Percentiles rank a stretch among this genome's conserved stretches.
Evolutionary conservation across 768 basidiomycete species (phyloP).

Genomic region (Gautieria morchelliformis): DNA sequence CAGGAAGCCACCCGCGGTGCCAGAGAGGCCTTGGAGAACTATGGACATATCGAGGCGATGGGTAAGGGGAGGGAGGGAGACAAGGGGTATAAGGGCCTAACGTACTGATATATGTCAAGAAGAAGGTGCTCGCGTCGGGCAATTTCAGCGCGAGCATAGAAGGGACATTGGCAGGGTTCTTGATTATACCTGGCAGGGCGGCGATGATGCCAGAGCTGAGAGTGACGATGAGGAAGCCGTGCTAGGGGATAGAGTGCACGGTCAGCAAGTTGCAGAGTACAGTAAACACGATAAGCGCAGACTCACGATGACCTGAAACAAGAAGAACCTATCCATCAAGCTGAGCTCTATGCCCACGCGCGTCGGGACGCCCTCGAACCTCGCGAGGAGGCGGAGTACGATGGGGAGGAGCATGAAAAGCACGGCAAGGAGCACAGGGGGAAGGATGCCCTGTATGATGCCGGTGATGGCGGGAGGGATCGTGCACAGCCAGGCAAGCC

Average conservation of each 20-base stretch:
- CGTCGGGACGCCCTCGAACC: slow-evolving; percentile 87
- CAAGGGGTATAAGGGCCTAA: background rate
- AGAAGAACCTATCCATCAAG: slow-evolving; percentile 86
- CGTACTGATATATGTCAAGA: slow-evolving; percentile 54
- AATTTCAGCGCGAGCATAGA: slow-evolving; percentile 66
- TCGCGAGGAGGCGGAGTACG: slow-evolving; percentile 66
- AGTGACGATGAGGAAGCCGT: slow-evolving; percentile 89
- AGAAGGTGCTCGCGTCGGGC: slow-evolving; percentile 81
- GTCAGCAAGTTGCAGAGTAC: too few species aligned
- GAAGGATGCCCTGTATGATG: slow-evolving; percentile 82
- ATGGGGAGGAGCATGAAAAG: slow-evolving; percentile 86
- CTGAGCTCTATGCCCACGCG: slow-evolving; percentile 76
- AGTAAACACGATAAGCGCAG: background rate
- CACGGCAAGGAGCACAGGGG: slow-evolving; percentile 78
- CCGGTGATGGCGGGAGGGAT: slow-evolving; percentile 60
- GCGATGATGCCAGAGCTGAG: slow-evolving; percentile 75
- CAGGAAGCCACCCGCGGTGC: slow-evolving; percentile 71
- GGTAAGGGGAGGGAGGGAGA: slow-evolving; percentile 19
- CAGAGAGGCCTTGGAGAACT: slow-evolving; percentile 78
- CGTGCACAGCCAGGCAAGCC: slow-evolving; percentile 79
- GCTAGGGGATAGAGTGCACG: slow-evolving; percentile 32
- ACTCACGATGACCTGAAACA: slow-evolving; percentile 86
- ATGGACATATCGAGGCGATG: slow-evolving; percentile 27
- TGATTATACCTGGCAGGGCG: slow-evolving; percentile 49
- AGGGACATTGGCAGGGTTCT: slow-evolving; percentile 64